Evolutionary conservation across 148 eudicot genomes (phyloP), one percentile per base, ranked within the genome.

Genomic region (Mesembryanthemum crystallinum): DNA sequence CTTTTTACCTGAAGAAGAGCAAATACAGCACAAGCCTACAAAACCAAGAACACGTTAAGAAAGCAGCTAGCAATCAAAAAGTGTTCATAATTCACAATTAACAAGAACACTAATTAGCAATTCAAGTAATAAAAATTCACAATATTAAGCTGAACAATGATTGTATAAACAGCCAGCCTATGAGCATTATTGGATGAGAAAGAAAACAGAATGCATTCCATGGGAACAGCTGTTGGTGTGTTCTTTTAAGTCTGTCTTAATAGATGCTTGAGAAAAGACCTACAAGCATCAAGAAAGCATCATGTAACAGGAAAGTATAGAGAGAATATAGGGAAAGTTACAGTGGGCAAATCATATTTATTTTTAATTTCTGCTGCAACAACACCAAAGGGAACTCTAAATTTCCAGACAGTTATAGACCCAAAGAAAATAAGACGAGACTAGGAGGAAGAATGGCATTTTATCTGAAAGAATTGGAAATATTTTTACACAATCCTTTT

Each of bases 1-100:
- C n/a, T n/a, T n/a, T n/a, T n/a, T 77, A 90, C 97, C 98, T 92
- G 98, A 76, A 92, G 89, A 77, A 90, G 94, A 59, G 97, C 98
- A 83, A 95, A 92, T 33, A 90, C 91, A 70, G 97, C 93, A 78
- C 94, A 94, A 54, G 87, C 82, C 82, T 88, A 90, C 67, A 92
- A 85, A 76, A 81, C 79, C 59, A 92, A 78, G 80, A 86, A 86
- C 32, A 87, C 88, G 71, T 92, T 92, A 29, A 96, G 88, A n/a
- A 51, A 95, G 88, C 97, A 92, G 80, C 98, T 95, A 85, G 54
- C 58, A 73, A 84, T 33, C 58, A 70, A 24, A 39, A 72, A n/a
- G n/a, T n/a, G n/a, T n/a, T n/a, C n/a, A n/a, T n/a, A n/a, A n/a
- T n/a, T n/a, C n/a, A n/a, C n/a, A n/a, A n/a, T n/a, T 52, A 24